Evolutionary conservation across 106 monocot genomes (phyloP).

Genomic region (Allium sativum): DNA sequence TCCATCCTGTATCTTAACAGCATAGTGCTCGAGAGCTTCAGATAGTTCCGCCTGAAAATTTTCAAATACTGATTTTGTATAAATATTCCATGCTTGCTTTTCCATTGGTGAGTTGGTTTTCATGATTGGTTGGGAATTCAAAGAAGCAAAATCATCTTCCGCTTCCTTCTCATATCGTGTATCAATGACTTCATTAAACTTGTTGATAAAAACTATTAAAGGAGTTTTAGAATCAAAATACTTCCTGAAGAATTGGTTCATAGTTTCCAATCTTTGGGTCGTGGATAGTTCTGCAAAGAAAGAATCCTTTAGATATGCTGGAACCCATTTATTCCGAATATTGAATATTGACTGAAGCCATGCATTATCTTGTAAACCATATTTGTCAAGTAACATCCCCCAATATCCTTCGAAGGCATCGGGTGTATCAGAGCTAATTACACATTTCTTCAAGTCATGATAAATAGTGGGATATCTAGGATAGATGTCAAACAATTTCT

Average conservation of each 20-base stretch:
- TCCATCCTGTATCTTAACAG: slow-evolving; percentile 50
- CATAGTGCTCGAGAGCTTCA: slow-evolving; percentile 32
- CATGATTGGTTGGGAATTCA: slow-evolving; percentile 22
- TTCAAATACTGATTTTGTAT: slow-evolving; percentile 51
- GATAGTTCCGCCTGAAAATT: slow-evolving; percentile 61
- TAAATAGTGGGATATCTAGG: slow-evolving; percentile 29
- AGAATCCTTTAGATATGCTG: slow-evolving; percentile 43
- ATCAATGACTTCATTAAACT: slow-evolving; percentile 58
- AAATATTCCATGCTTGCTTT: slow-evolving; percentile 49
- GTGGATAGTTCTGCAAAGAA: slow-evolving; percentile 71
- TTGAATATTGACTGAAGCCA: slow-evolving; percentile 54
- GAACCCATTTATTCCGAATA: slow-evolving; percentile 53
- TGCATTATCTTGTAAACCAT: slow-evolving; percentile 46
- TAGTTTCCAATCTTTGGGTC: slow-evolving; percentile 42
- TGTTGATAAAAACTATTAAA: slow-evolving; percentile 28
- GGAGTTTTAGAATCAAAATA: slow-evolving; percentile 36
- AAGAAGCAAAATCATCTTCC: slow-evolving; percentile 34
- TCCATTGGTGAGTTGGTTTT: slow-evolving; percentile 47
- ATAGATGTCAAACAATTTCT: slow-evolving; percentile 40
- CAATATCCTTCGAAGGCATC: slow-evolving; percentile 43
- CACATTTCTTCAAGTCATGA: slow-evolving; percentile 41
- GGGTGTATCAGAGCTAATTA: slow-evolving; percentile 30
- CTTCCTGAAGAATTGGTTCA: slow-evolving; percentile 45
- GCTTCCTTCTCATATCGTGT: slow-evolving; percentile 39
- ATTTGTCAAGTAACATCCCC: slow-evolving; percentile 43